Conservation (phyloP, 768 basidiomycete species). For the Fomitopsis serialis region DNA sequence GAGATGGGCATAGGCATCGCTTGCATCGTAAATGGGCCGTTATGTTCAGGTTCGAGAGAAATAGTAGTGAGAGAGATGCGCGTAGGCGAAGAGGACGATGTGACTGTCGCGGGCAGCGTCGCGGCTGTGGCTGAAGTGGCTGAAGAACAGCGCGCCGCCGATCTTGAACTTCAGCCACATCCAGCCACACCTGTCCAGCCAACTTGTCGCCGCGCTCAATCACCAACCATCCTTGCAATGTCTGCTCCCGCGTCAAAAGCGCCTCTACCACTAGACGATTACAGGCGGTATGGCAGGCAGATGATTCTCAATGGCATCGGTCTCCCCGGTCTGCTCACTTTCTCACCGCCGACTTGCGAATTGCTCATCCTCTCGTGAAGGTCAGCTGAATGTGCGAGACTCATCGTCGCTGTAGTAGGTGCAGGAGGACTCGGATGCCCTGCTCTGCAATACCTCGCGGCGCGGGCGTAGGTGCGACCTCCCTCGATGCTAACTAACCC, state of each 20-base stretch:
- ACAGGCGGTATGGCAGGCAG: constrained; percentile 89
- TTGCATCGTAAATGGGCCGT: not conserved
- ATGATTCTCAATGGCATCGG: constrained; percentile 93
- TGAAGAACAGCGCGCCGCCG: no score
- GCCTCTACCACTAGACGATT: constrained; percentile 50
- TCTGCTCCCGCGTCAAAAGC: not conserved
- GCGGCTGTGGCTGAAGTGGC: no score
- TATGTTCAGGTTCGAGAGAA: not conserved
- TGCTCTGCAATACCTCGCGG: constrained; percentile 88
- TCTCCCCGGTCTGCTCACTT: constrained; percentile 53
- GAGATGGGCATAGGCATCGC: not conserved
- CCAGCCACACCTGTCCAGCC: no score
- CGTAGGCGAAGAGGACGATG: no score
- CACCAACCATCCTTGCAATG: not conserved
- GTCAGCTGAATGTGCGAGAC: constrained; percentile 74
- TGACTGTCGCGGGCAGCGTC: no score
- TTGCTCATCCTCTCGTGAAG: constrained; percentile 31
- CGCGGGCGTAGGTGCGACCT: constrained; percentile 76
- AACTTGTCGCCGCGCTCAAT: not conserved
- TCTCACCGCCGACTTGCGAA: no score
- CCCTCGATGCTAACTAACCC: not conserved
- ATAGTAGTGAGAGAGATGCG: no score
- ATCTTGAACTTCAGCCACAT: no score
- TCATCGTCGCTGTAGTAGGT: constrained; percentile 83
- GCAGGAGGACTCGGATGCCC: constrained; percentile 97